Conservation (phyloP, 192 early-diverging fungal genomes). For the Lunasporangiospora selenospora region DNA sequence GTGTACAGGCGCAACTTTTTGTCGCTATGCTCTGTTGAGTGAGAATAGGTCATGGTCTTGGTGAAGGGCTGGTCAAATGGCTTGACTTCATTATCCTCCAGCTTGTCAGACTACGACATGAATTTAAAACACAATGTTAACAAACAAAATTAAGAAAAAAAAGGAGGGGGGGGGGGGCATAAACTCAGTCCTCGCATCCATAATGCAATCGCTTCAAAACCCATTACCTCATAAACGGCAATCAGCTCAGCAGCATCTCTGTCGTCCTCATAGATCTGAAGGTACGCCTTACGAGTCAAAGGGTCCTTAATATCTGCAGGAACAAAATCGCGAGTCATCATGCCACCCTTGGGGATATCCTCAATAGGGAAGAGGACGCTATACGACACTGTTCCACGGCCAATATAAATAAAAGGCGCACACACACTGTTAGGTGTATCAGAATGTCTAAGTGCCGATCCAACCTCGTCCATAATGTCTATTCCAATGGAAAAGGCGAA, state of each 20-base stretch:
- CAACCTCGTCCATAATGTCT: slow-evolving; percentile 66
- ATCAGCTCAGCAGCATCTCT: slow-evolving; percentile 39
- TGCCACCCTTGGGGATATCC: slow-evolving; percentile 55
- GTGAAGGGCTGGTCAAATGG: slow-evolving; percentile 41
- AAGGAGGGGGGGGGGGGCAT: no score
- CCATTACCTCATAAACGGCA: slow-evolving; percentile 32
- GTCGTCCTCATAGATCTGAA: slow-evolving; percentile 52
- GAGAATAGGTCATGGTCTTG: slow-evolving; percentile 14
- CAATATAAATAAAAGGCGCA: slow-evolving; percentile 68
- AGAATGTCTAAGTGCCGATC: slow-evolving; percentile 67
- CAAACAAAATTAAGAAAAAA: no score
- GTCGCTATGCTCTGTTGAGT: not conserved
- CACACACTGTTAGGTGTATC: slow-evolving; percentile 65
- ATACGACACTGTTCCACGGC: slow-evolving; percentile 61
- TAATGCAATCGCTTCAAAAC: not conserved
- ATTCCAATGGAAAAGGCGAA: no score
- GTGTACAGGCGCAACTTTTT: slow-evolving; percentile 42
- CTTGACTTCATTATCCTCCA: slow-evolving; percentile 28
- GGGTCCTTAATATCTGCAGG: slow-evolving; percentile 61
- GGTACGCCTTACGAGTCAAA: slow-evolving; percentile 57
- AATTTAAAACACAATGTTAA: no score
- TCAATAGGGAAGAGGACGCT: slow-evolving; percentile 71
- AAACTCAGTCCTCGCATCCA: no score
- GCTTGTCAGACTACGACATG: slow-evolving; percentile 32
- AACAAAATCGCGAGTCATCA: slow-evolving; percentile 64